These are phyloP conservation scores for Cryptosporidium sp. DNA, from an alignment of 169 alveolate genomes.

Conservation along the genomic window DNA sequence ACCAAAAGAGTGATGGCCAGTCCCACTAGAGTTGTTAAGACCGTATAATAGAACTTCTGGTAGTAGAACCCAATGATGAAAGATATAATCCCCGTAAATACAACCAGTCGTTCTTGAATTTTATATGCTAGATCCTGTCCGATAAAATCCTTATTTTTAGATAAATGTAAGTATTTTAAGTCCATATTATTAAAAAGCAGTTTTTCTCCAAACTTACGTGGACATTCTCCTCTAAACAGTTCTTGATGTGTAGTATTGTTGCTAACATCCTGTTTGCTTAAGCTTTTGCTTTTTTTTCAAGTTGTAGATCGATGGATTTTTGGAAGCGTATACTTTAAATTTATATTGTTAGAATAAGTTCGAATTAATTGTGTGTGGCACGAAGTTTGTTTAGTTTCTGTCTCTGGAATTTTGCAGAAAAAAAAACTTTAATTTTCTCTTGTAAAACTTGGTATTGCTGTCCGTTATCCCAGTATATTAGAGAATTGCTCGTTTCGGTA, in stretches of 20 bases:
- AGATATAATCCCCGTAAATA: constrained; percentile 33
- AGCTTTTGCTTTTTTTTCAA: too few relatives aligned
- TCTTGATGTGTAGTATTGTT: constrained; percentile 3
- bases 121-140: constrained; percentile 72
- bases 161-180: neutral
- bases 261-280: neutral
- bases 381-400: too few relatives aligned
- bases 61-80: constrained; percentile 43
- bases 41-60: constrained; percentile 46
- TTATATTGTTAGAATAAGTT: too few relatives aligned
- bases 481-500: too few relatives aligned
- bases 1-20: constrained; percentile 32
- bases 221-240: constrained; percentile 51
- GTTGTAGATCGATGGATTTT: too few relatives aligned
- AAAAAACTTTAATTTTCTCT: neutral
- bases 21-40: constrained; percentile 8
- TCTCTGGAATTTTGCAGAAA: neutral
- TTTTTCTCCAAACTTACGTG: constrained; percentile 30
- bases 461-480: too few relatives aligned
- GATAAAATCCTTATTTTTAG: constrained; percentile 30
- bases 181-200: neutral
- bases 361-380: neutral
- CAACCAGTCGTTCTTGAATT: constrained; percentile 47
- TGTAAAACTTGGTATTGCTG: too few relatives aligned
- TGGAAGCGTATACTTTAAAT: neutral